Evolutionary conservation across 768 basidiomycete species (phyloP).

Genomic region (Chalciporus chontae): DNA sequence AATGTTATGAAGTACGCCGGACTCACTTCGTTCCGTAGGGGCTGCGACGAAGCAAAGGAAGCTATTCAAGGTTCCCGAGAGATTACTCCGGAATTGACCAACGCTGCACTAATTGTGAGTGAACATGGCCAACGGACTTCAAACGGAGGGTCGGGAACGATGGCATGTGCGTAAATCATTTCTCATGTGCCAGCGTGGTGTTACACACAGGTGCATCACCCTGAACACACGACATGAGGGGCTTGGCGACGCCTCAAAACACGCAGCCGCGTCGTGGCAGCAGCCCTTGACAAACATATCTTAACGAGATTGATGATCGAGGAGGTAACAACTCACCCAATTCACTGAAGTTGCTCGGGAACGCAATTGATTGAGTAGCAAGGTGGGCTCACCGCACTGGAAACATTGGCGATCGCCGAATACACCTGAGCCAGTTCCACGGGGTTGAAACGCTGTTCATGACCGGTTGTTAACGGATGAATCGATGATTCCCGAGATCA

Average conservation of each 20-base stretch:
- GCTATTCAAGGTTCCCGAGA: not conserved
- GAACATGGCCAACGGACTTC: not conserved
- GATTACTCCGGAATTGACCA: conserved; percentile 1
- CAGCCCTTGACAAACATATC: conserved; percentile 11
- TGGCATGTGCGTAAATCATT: conserved; percentile 2
- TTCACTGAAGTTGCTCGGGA: conserved; percentile 12
- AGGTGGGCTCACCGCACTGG: not conserved
- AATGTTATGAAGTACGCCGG: conserved; percentile 10
- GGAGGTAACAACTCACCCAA: conserved; percentile 18
- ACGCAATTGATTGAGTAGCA: not conserved
- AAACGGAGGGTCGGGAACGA: not conserved
- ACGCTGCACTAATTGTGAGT: not conserved
- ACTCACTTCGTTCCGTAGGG: not conserved
- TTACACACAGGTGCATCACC: conserved; percentile 19
- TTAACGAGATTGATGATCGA: conserved; percentile 12
- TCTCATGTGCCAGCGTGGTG: conserved; percentile 17
- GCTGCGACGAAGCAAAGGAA: not conserved
- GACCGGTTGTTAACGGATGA: not conserved
- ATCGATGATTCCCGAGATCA: conserved; percentile 6
- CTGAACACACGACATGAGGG: conserved; percentile 15
- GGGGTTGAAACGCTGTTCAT: not conserved
- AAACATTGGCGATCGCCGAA: not conserved
- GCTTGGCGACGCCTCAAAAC: conserved; percentile 11
- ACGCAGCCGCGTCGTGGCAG: conserved; percentile 22
- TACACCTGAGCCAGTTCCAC: not conserved